Conservation (phyloP, 768 basidiomycete species). For the Boletus subcaerulescens region DNA sequence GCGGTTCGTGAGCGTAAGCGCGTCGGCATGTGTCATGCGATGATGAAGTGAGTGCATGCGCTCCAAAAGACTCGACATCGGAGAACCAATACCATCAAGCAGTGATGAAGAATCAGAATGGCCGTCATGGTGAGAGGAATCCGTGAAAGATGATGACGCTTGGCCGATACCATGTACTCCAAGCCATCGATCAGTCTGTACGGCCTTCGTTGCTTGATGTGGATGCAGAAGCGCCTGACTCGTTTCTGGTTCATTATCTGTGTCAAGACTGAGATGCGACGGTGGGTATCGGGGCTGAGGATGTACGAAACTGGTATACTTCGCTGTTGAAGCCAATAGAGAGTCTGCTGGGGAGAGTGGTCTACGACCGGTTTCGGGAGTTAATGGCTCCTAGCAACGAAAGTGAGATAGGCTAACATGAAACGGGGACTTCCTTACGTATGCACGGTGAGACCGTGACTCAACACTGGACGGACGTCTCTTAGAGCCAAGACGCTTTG, state of each 20-base stretch:
- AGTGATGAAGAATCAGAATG: conserved; percentile 76
- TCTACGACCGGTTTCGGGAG: conserved; percentile 42
- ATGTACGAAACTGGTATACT: conserved; percentile 25
- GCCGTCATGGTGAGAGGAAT: conserved; percentile 52
- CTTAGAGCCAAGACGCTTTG: conserved; percentile 23
- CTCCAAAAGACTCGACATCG: conserved; percentile 56
- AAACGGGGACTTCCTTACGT: conserved; percentile 29
- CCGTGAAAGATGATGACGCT: conserved; percentile 33
- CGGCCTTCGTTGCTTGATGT: conserved; percentile 57
- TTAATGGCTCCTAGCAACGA: conserved; percentile 39
- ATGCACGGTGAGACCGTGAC: conserved; percentile 26
- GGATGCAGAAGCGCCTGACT: conserved; percentile 27
- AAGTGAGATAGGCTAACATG: conserved; percentile 7
- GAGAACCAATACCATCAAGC: conserved; percentile 48
- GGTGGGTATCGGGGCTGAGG: conserved; percentile 25
- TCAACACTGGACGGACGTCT: conserved; percentile 38
- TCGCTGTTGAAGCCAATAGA: conserved; percentile 22
- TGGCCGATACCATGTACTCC: conserved; percentile 32
- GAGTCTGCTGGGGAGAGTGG: conserved; percentile 44
- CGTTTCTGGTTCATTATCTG: conserved; percentile 41
- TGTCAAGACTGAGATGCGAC: conserved; percentile 39
- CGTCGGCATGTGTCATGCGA: conserved; percentile 71
- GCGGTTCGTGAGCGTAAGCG: conserved; percentile 82
- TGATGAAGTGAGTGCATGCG: conserved; percentile 62
- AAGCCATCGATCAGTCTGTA: conserved; percentile 60